Evolutionary conservation across 2,329 filamentous ascomycete species (phyloP).

Genomic region (Stromatinia cepivora): DNA sequence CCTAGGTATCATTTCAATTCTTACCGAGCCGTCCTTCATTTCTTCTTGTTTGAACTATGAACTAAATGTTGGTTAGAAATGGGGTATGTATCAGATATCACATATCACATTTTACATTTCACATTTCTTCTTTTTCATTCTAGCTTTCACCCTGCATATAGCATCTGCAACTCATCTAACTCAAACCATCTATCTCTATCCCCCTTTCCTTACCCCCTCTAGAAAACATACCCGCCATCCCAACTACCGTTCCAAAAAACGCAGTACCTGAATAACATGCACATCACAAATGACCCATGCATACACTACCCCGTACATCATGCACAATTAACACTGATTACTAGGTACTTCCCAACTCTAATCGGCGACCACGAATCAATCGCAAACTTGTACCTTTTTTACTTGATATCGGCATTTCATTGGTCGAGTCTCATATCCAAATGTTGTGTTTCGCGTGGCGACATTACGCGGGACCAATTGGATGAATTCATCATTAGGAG

Average conservation of each 20-base stretch:
- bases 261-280: neutral
- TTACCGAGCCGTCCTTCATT: neutral
- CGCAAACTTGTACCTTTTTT: neutral
- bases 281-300: neutral
- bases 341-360: neutral
- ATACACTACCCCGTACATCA: neutral
- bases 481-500: neutral
- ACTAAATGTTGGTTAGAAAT: neutral
- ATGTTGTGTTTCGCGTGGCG: neutral
- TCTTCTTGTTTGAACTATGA: neutral
- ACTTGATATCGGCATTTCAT: neutral
- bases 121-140: neutral
- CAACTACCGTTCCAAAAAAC: neutral
- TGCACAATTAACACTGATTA: neutral
- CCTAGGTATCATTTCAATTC: too few species aligned
- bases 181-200: neutral
- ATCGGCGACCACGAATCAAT: conserved; percentile 16
- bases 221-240: neutral
- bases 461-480: neutral
- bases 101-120: neutral
- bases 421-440: neutral
- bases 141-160: neutral
- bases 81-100: neutral
- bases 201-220: neutral
- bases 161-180: neutral